phyloP scores from a whole-genome alignment of 495 filamentous ascomycete species.

The Xeromyces bisporus region DNA sequence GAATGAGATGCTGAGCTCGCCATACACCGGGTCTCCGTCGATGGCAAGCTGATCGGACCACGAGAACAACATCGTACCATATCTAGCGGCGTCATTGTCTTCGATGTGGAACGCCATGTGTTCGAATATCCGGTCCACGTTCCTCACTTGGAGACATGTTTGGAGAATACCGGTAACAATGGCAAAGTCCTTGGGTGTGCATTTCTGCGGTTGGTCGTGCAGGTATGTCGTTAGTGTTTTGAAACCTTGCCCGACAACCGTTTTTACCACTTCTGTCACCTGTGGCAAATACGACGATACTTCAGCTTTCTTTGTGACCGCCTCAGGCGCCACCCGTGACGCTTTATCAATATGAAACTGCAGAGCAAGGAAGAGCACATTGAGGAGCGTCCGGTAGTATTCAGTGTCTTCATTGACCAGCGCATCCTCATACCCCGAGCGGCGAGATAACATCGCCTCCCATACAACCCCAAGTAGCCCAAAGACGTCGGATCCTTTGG shows the following conservation, averaged over 20 bases:
- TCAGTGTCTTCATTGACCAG: conserved; percentile 41
- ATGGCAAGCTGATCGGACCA: conserved; percentile 69
- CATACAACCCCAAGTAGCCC: conserved; percentile 48
- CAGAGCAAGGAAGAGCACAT: conserved; percentile 68
- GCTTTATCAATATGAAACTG: conserved; percentile 36
- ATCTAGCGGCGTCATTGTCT: conserved; percentile 48
- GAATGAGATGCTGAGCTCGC: conserved; percentile 71
- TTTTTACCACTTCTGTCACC: conserved; percentile 56
- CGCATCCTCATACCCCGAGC: conserved; percentile 46
- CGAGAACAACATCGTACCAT: conserved; percentile 74
- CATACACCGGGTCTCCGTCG: conserved; percentile 81
- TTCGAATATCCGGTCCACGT: conserved; percentile 28
- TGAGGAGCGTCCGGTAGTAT: conserved; percentile 70
- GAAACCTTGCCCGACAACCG: conserved; percentile 68
- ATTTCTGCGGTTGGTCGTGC: conserved; percentile 42
- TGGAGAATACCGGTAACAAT: conserved; percentile 84
- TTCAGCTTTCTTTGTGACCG: conserved; percentile 21
- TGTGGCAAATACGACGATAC: conserved; percentile 28
- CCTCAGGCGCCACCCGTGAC: conserved; percentile 13
- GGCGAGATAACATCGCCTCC: conserved; percentile 45
- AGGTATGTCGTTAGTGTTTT: conserved; percentile 56
- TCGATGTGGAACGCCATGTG: conserved; percentile 52
- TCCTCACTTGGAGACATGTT: conserved; percentile 49
- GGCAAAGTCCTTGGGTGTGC: conserved; percentile 53
- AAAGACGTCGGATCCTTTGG: conserved; percentile 41